Evolutionary conservation across 1,284 basidiomycete genomes (phyloP).

Genomic region (Phenoliferia sp.): DNA sequence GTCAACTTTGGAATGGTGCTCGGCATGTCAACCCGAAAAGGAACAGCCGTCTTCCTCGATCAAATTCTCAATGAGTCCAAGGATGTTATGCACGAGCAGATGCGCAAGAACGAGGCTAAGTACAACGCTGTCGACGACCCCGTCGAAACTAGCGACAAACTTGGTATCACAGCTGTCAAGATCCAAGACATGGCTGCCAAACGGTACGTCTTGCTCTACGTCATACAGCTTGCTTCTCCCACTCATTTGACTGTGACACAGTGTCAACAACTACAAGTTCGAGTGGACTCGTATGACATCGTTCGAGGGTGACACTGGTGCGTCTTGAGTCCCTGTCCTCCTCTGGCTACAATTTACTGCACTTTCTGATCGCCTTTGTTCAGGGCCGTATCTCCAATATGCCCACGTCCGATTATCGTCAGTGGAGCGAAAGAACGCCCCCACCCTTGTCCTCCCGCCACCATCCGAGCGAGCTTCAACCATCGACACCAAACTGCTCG

Average conservation of each 20-base stretch:
- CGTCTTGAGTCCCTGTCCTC: conserved; percentile 13
- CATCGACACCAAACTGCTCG: conserved; percentile 66
- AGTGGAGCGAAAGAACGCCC: conserved; percentile 82
- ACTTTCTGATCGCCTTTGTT: neutral
- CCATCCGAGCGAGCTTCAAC: conserved; percentile 55
- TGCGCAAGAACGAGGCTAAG: conserved; percentile 92
- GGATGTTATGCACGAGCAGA: conserved; percentile 91
- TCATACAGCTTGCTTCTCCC: neutral
- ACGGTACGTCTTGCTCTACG: conserved; percentile 51
- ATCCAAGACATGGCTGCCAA: conserved; percentile 98
- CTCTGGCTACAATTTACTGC: neutral
- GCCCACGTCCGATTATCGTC: conserved; percentile 92
- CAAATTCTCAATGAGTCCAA: conserved; percentile 88
- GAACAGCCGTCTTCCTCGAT: conserved; percentile 93
- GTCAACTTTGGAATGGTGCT: conserved; percentile 71
- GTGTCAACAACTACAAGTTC: conserved; percentile 95
- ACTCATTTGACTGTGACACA: conserved; percentile 40
- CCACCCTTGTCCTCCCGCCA: conserved; percentile 70
- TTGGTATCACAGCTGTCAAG: conserved; percentile 95
- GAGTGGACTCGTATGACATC: conserved; percentile 92
- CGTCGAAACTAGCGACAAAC: conserved; percentile 68
- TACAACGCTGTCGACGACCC: conserved; percentile 86
- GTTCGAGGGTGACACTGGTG: conserved; percentile 93
- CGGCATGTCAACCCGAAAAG: conserved; percentile 97
- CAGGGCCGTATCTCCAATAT: conserved; percentile 80